A percentile compares a stretch with the other conserved stretches of the same genome.
phyloP scores from a whole-genome alignment of 176 grass and related monocot genomes.

The Cymbopogon citratus region DNA sequence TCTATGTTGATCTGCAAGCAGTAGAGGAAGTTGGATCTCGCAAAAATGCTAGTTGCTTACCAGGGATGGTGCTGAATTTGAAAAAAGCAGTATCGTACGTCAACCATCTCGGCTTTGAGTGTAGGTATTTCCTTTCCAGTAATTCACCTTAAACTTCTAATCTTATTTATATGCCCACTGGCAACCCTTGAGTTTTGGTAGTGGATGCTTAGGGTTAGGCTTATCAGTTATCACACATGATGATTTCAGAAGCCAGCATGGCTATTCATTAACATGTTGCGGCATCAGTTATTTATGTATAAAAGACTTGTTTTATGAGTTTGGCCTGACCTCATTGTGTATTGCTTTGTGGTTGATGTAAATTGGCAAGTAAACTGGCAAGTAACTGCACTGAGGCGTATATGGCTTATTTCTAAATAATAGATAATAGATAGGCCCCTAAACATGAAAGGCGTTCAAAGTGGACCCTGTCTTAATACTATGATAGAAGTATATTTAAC shows the following conservation, averaged over 20 bases:
- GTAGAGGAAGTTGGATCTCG: conserved; percentile 77
- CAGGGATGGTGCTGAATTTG: conserved; percentile 93
- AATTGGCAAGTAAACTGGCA: not conserved
- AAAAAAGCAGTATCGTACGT: conserved; percentile 79
- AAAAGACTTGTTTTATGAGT: not conserved
- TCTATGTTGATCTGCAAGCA: conserved; percentile 87
- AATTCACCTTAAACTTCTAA: conserved; percentile 6
- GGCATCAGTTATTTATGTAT: conserved; percentile 1
- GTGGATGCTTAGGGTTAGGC: not conserved
- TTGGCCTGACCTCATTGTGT: not conserved
- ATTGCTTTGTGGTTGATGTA: conserved; percentile 1
- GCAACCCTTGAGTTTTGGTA: not conserved
- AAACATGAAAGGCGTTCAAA: not conserved
- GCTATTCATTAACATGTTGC: not conserved
- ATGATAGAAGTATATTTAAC: not conserved
- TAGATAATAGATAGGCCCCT: not conserved
- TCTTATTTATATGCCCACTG: not conserved
- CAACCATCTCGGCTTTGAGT: conserved; percentile 88
- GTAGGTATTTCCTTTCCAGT: conserved; percentile 69
- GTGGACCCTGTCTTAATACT: not conserved
- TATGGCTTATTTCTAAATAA: not conserved
- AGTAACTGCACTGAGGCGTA: conserved; percentile 3
- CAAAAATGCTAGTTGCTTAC: conserved; percentile 67
- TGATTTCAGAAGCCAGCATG: not conserved
- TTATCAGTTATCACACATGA: not conserved